Evolutionary conservation across 176 grass and related monocot species (phyloP).

Genomic region (Poa pratensis): DNA sequence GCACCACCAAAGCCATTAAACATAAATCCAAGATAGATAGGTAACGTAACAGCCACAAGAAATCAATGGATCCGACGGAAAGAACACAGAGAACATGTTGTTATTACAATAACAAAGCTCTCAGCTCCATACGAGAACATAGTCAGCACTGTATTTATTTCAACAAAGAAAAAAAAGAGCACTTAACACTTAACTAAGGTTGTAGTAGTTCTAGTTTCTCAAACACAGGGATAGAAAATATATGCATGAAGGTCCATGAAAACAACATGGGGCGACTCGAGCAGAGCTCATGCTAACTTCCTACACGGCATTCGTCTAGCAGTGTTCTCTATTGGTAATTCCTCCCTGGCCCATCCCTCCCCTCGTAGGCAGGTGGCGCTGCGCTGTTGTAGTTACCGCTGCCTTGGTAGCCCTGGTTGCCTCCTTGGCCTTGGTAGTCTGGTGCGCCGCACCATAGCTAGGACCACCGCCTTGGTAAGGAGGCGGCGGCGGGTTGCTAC

Average conservation of each 20-base stretch:
- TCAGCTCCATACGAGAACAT: background rate
- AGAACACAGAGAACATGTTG: background rate
- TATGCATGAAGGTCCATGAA: conserved; percentile 3
- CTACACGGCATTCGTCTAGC: background rate
- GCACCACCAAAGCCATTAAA: background rate
- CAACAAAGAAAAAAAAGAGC: background rate
- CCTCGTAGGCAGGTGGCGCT: background rate
- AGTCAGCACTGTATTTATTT: conserved; percentile 42
- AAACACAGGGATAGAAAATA: conserved; percentile 23
- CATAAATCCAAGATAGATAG: background rate
- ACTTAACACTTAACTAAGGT: background rate
- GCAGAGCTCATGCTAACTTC: conserved; percentile 7
- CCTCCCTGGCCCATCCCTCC: background rate
- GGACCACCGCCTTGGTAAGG: conserved; percentile 19
- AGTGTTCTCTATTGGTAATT: conserved; percentile 49
- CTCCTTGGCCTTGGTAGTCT: conserved; percentile 10
- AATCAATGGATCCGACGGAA: background rate
- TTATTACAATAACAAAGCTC: background rate
- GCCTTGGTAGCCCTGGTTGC: conserved; percentile 14
- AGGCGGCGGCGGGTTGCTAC: background rate
- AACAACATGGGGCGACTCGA: conserved; percentile 11
- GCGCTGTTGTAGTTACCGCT: background rate
- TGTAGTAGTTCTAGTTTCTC: conserved; percentile 16
- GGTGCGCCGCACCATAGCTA: conserved; percentile 44
- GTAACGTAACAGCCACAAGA: background rate